Conservation (phyloP, 345 rosid species). For the Euclidium syriacum region DNA sequence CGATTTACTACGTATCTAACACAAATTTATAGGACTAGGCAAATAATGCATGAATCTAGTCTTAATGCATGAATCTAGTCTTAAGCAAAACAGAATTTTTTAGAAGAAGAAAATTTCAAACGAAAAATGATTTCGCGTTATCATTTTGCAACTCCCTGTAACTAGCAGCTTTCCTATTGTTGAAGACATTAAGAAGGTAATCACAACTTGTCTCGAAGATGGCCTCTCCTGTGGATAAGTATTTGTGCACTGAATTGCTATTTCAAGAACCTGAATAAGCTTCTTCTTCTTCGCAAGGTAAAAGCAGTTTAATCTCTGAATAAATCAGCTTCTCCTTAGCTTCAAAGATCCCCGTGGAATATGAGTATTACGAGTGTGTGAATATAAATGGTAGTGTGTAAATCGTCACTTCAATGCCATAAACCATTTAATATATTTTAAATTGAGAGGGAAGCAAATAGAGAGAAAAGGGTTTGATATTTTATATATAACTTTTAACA, state of each 20-base stretch:
- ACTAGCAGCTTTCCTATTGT: conserved; percentile 45
- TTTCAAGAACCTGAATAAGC: conserved; percentile 69
- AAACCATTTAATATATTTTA: too few species aligned
- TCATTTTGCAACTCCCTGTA: conserved; percentile 32
- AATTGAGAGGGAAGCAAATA: too few species aligned
- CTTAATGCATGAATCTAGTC: not conserved
- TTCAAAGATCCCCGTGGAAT: conserved; percentile 30
- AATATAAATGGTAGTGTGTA: too few species aligned
- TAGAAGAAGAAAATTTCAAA: not conserved
- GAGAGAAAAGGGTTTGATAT: too few species aligned
- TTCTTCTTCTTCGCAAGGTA: conserved; percentile 47
- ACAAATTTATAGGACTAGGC: not conserved
- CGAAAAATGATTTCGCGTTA: conserved; percentile 4
- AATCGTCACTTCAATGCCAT: too few species aligned
- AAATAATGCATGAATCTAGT: too few species aligned
- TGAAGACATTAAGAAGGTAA: conserved; percentile 48
- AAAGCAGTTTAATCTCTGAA: conserved; percentile 47
- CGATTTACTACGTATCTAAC: not conserved
- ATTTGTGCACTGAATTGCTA: conserved; percentile 73
- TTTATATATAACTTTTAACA: too few species aligned
- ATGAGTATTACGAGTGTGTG: too few species aligned
- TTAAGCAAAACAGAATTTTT: not conserved
- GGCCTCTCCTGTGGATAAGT: conserved; percentile 73
- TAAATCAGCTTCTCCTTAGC: conserved; percentile 55
- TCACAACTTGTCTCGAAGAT: conserved; percentile 61